Evolutionary conservation across 1,139 yeast genomes (phyloP), one percentile per base, ranked within the genome.

Genomic region (Sugiyamaella paludigena): DNA sequence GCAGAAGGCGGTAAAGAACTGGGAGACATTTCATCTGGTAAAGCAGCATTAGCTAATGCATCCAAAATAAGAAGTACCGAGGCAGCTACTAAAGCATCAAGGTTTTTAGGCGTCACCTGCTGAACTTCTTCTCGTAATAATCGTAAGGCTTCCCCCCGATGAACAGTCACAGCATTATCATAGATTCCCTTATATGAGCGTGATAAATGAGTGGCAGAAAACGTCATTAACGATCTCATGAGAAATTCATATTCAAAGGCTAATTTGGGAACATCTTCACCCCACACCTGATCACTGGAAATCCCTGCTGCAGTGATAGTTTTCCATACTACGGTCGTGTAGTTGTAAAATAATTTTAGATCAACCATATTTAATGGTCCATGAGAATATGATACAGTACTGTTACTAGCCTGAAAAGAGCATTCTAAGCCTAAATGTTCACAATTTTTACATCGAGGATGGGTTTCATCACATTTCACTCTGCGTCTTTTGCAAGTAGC

Each of bases 301-400:
- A 89, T 87, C 1, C 96, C 96, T 0, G 96, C 95, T 1, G 85
- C 87, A 0, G 95, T 86, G 43, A 91, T 87, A 1, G 97, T 87
- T 41, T 82, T 81, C 67, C 95, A 85, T 1, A 89, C 96, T 37
- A 79, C 82, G 0, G 88, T 80, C 2, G 92, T 84, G 66, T 89
- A 91, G 66, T 91, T 96, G 65, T 87, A 86, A 80, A 91, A 86
- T 42, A 91, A 71, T 58, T 85, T 76, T 52, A 91, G 72, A 64
- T 91, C 97, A 34, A 83, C 71, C 78, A 88, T 76, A 64, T 89
- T 88, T 43, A 89, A 69, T 42, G 65, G 65, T 32, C 50, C 51
- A 19, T 32, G 15, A 11, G 43, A 39, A 32, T 43, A 36, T 16
- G 39, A 24, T 29, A 35, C 40, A 24, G 19, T 43, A 28, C 27